Percentiles rank a stretch among this genome's conserved stretches.
Conservation (phyloP, 495 filamentous ascomycete species). For the Penicillium coffeae region DNA sequence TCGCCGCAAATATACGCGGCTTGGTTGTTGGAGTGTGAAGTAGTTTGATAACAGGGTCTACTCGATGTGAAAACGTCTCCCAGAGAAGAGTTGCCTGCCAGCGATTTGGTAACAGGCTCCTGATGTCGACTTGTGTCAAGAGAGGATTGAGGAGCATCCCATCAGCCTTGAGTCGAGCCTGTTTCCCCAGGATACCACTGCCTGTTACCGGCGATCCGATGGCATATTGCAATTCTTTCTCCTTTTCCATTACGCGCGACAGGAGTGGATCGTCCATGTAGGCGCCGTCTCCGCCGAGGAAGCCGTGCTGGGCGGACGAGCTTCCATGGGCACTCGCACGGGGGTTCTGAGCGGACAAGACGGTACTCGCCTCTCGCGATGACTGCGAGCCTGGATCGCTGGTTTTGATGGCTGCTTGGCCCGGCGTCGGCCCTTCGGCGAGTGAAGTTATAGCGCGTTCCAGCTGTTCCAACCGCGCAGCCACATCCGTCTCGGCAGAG, state of each 20-base stretch:
- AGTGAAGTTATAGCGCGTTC: constrained; percentile 25
- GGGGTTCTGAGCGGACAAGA: no score
- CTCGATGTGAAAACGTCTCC: constrained; percentile 26
- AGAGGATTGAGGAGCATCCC: constrained; percentile 18
- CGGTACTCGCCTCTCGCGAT: no score
- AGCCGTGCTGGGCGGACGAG: constrained; percentile 14
- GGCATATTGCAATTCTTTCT: constrained; percentile 21
- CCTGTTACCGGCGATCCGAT: constrained; percentile 20
- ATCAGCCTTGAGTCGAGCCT: constrained; percentile 13
- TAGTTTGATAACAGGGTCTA: constrained; percentile 41
- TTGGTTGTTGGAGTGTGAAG: constrained; percentile 41
- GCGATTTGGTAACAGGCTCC: constrained; percentile 17
- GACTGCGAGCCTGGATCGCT: no score
- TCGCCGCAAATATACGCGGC: constrained; percentile 31
- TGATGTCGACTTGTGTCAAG: constrained; percentile 13
- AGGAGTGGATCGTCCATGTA: constrained; percentile 31
- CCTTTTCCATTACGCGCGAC: constrained; percentile 27
- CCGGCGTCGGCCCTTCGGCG: constrained; percentile 1
- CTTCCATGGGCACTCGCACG: no score
- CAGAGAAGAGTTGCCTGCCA: constrained; percentile 29
- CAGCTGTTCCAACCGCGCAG: constrained; percentile 24
- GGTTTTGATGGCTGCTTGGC: no score
- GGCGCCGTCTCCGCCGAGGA: constrained; percentile 20
- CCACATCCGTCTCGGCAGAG: constrained; percentile 14
- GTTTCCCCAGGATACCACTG: constrained; percentile 3